A percentile compares a stretch with the other conserved stretches of the same genome.
Conservation (phyloP, 345 rosid species). For the Gossypium herbaceum region DNA sequence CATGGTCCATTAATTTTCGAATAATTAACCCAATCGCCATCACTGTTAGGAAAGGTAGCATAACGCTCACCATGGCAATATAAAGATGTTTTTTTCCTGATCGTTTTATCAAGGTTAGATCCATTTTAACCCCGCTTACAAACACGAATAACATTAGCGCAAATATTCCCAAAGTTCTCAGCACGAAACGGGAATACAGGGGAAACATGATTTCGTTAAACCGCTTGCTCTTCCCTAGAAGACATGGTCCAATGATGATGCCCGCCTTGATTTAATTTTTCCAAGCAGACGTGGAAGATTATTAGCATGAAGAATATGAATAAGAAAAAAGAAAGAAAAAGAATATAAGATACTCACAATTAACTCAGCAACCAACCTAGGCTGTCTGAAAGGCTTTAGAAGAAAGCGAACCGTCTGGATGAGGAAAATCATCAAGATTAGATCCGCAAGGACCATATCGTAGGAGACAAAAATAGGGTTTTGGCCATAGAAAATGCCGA, state of each 20-base stretch:
- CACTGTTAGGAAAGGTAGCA: conserved; percentile 22
- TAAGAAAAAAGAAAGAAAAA: neutral
- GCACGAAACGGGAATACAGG: conserved; percentile 32
- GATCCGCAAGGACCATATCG: conserved; percentile 36
- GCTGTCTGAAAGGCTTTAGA: conserved; percentile 71
- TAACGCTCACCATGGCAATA: neutral
- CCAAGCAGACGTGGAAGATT: too few relatives aligned
- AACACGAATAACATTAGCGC: conserved; percentile 38
- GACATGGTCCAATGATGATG: conserved; percentile 68
- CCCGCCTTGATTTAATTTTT: conserved; percentile 47
- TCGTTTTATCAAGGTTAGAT: neutral
- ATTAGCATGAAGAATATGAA: too few relatives aligned
- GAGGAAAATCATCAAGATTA: conserved; percentile 33
- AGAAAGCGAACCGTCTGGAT: conserved; percentile 38
- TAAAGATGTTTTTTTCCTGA: neutral
- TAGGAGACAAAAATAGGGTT: conserved; percentile 37
- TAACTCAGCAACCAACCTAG: conserved; percentile 62
- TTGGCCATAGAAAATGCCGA: conserved; percentile 44
- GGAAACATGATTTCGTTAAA: conserved; percentile 37
- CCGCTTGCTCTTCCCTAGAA: conserved; percentile 43
- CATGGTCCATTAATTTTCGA: conserved; percentile 27
- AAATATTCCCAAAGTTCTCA: conserved; percentile 45
- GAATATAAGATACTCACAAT: conserved; percentile 38
- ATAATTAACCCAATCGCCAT: conserved; percentile 8
- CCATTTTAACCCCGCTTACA: neutral